Percentiles rank a stretch among this genome's conserved stretches.
Conservation (phyloP, 306 rosid genomes). For the Inga leiocalycina region DNA sequence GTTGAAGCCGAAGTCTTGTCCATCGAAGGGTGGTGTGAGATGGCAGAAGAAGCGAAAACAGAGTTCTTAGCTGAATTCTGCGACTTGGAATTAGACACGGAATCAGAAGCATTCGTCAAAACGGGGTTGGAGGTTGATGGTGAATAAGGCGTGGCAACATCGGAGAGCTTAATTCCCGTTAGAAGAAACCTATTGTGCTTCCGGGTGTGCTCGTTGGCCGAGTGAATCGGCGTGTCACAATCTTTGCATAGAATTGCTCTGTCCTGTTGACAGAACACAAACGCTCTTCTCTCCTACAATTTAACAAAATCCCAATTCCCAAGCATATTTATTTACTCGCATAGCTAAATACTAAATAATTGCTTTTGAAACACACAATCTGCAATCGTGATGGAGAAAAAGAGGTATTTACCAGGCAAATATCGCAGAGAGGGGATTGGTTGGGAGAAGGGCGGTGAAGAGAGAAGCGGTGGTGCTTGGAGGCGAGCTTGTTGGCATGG, state of each 20-base stretch:
- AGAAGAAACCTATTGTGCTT: slow-evolving; percentile 84
- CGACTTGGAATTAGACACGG: slow-evolving; percentile 32
- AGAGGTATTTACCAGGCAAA: slow-evolving; percentile 60
- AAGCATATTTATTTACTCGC: neutral
- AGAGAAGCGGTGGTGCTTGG: slow-evolving; percentile 90
- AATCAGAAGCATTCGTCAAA: neutral
- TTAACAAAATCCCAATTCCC: neutral
- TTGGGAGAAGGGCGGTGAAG: slow-evolving; percentile 58
- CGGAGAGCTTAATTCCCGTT: slow-evolving; percentile 73
- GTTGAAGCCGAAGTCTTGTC: slow-evolving; percentile 33
- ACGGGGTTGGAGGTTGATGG: slow-evolving; percentile 29
- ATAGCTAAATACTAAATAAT: neutral
- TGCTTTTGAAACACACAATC: neutral
- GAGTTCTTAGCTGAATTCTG: slow-evolving; percentile 24
- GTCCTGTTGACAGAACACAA: slow-evolving; percentile 86
- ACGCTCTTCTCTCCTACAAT: slow-evolving; percentile 69
- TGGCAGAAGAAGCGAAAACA: slow-evolving; percentile 17
- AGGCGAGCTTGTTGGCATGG: slow-evolving; percentile 93
- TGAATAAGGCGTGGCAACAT: slow-evolving; percentile 41
- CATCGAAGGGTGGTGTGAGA: slow-evolving; percentile 36
- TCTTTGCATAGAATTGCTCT: slow-evolving; percentile 86
- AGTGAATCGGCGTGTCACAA: slow-evolving; percentile 75
- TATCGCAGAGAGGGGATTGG: slow-evolving; percentile 68
- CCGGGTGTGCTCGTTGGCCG: slow-evolving; percentile 71
- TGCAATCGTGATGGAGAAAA: neutral